Conservation (phyloP, 1,139 yeast genomes). For the Ogataea hybrid region DNA sequence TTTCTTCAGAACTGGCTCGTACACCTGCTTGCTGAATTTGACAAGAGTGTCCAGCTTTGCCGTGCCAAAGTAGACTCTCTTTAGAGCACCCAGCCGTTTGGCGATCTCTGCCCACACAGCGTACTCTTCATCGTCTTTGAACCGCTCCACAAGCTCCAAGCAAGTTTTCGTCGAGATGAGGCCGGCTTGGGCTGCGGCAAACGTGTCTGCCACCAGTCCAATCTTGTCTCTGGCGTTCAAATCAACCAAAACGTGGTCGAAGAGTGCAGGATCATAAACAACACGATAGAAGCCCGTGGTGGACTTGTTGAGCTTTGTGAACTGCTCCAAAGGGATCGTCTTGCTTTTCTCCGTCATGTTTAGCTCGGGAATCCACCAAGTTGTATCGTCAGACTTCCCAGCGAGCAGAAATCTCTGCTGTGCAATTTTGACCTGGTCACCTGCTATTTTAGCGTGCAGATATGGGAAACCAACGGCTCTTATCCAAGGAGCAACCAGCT, state of each 20-base stretch:
- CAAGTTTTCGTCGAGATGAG: conserved; percentile 48
- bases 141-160: conserved; percentile 41
- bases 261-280: conserved; percentile 51
- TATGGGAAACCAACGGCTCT: conserved; percentile 53
- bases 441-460: conserved; percentile 35
- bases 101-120: conserved; percentile 68
- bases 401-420: conserved; percentile 57
- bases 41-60: conserved; percentile 39
- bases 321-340: conserved; percentile 24
- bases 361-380: conserved; percentile 71
- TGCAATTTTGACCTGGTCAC: conserved; percentile 36
- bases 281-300: conserved; percentile 68
- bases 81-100: conserved; percentile 41
- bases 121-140: conserved; percentile 50
- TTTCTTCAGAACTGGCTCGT: conserved; percentile 40
- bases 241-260: conserved; percentile 45
- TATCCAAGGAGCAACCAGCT: conserved; percentile 53
- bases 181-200: conserved; percentile 63
- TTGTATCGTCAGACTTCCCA: conserved; percentile 45
- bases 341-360: conserved; percentile 21
- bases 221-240: conserved; percentile 60
- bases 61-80: conserved; percentile 48
- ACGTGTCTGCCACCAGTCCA: conserved; percentile 64
- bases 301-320: conserved; percentile 61
- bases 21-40: conserved; percentile 42